A percentile compares a stretch with the other conserved stretches of the same genome.
Evolutionary conservation across 208 protist genomes (phyloP).

Genomic region (Wallacemonas sp.): DNA sequence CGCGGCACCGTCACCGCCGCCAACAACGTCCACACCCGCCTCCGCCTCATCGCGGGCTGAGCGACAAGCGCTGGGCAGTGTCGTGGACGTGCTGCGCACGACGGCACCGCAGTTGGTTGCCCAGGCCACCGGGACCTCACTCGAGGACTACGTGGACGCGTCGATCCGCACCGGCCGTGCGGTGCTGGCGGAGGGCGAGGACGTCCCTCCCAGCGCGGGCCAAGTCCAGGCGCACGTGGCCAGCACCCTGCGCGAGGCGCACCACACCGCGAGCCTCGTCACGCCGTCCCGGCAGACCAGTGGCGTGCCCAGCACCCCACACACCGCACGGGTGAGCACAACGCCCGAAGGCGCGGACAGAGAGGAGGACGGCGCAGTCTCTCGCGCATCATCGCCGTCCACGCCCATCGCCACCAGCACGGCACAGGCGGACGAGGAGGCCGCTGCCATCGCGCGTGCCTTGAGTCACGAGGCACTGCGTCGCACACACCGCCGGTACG

Average conservation of each 20-base stretch:
- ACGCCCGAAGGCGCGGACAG: neutral
- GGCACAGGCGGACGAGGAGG: slow-evolving; percentile 26
- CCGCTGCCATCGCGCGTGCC: slow-evolving; percentile 6
- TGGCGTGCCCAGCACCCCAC: neutral
- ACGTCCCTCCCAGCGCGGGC: neutral
- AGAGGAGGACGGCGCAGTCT: neutral
- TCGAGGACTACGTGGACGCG: slow-evolving; percentile 39
- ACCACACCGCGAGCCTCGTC: neutral
- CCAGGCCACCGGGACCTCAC: slow-evolving; percentile 17
- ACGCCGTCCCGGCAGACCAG: neutral
- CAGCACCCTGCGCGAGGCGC: neutral
- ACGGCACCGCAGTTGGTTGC: neutral
- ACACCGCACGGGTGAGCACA: neutral
- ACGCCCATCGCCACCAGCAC: too few species aligned
- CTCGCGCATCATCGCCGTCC: neutral
- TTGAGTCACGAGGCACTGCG: slow-evolving; percentile 11
- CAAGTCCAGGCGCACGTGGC: slow-evolving; percentile 5
- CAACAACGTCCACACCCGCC: too few species aligned
- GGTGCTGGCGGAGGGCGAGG: slow-evolving; percentile 35
- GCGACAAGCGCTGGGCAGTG: too few species aligned
- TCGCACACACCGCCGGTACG: slow-evolving; percentile 56
- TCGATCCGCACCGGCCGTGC: slow-evolving; percentile 39
- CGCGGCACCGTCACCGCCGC: too few species aligned
- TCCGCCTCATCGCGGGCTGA: too few species aligned
- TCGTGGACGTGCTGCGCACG: neutral